A percentile compares a stretch with the other conserved stretches of the same genome.
Conservation (phyloP, 2,329 filamentous ascomycete genomes). For the Rhynchosporium graminicola region DNA sequence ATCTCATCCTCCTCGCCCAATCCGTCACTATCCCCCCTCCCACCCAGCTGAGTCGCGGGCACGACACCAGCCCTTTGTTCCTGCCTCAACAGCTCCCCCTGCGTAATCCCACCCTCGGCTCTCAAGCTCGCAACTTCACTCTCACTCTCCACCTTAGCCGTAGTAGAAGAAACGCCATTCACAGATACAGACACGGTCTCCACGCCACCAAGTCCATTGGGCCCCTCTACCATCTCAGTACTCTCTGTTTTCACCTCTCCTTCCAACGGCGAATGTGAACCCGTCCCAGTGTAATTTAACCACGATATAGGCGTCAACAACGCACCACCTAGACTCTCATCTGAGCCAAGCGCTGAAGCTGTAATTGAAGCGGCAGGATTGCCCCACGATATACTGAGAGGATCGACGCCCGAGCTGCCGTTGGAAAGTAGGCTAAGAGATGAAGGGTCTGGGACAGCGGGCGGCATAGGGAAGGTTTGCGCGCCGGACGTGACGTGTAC, state of each 20-base stretch:
- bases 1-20: constrained; percentile 60
- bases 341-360: constrained; percentile 60
- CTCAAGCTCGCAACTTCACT: constrained; percentile 31
- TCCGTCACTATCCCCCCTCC: constrained; percentile 39
- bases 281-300: constrained; percentile 53
- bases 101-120: constrained; percentile 62
- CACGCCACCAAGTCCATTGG: constrained; percentile 75
- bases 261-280: constrained; percentile 49
- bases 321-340: constrained; percentile 87
- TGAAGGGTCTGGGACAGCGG: constrained; percentile 60
- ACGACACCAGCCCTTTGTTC: constrained; percentile 83
- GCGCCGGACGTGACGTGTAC: constrained; percentile 84
- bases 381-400: constrained; percentile 49
- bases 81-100: constrained; percentile 82
- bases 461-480: constrained; percentile 79
- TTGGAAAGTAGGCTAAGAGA: constrained; percentile 59
- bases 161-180: constrained; percentile 64
- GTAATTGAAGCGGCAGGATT: constrained; percentile 46
- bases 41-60: constrained; percentile 60
- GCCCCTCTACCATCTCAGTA: constrained; percentile 79
- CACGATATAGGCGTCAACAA: constrained; percentile 93
- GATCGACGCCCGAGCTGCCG: constrained; percentile 47
- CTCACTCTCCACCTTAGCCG: constrained; percentile 27
- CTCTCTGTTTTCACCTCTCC: constrained; percentile 69
- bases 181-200: constrained; percentile 79